Evolutionary conservation across 176 grass and related monocot species (phyloP), one percentile per base, ranked within the genome.

Genomic region (barley (Hordeum vulgare)): DNA sequence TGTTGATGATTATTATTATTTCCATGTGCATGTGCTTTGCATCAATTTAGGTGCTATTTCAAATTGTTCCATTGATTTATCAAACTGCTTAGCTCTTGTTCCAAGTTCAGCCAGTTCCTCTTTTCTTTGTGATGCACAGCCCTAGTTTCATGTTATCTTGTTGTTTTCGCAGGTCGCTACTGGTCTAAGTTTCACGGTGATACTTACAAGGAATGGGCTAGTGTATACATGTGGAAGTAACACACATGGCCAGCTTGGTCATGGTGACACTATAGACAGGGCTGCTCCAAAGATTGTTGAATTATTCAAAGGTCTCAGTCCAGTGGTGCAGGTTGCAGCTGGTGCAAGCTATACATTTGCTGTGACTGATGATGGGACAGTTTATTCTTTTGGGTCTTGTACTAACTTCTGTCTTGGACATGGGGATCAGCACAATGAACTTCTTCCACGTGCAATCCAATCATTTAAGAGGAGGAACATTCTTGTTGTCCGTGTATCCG

Each of bases 331-430:
- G 91, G 79, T 99, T 63, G 93, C 93, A 82, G 97, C 97, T 28
- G 93, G 97, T 83, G 91, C 88, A 34, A 96, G 91, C 76, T 99
- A 99, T 71, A 92, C 97, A 17, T 94, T 96, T 81, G 89, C 97
- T 80, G 97, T 99, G 23, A 99, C 97, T 35, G 83, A 90, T 70
- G 97, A 96, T 76, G 93, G 97, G 11, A 85, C 83, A 39, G 86
- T 99, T 51, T 84, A 99, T 88, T 99, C 97, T 14, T 99, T 92
- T 82, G 97, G 97, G 9, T 96, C 93, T 62, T 99, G 91, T 85
- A 86, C 81, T 25, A 99, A 99, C 71, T 96, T 99, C 84, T 99
- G 97, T 76, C 88, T 99, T 69, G 97, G 97, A 37, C 93, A 99
- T 11, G 97, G 93, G 29, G 89, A 96, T 71, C 97, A 99, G 82